Evolutionary conservation across 768 basidiomycete genomes (phyloP), one percentile per base, ranked within the genome.

Genomic region (Trametes meyenii): DNA sequence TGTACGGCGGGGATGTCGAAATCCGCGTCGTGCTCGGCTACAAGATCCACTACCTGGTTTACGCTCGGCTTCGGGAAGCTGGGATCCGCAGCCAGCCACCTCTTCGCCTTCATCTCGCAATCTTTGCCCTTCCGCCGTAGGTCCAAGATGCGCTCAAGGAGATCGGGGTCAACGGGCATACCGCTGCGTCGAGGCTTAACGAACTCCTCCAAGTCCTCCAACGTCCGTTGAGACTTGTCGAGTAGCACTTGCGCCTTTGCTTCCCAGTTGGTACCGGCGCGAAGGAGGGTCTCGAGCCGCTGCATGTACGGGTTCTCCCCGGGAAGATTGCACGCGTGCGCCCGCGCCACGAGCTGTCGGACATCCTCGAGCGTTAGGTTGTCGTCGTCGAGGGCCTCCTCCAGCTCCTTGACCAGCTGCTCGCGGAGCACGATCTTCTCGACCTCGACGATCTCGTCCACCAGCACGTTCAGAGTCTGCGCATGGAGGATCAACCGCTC

Each of bases 381-480:
- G 14, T 83, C 83, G 4, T 73, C 74, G 48, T 94, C 91, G 50
- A 92, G 88, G 23, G 89, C 75, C 63, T 84, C 88, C 52, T 86
- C 85, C 39, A 96, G 77, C 67, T 95, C 93, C 61, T 76, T 81
- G 63, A 91, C 75, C 62, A 96, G 83, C 67, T 88, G 85, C 69
- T 91, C 86, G 12, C 92, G 85, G 58, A 89, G 84, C 23, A 93
- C 88, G 58, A 95, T 87, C 74, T 85, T 88, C 77, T 91, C 87
- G 19, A 97, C 81, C 63, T 89, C 85, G 17, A 79, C 71, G 14
- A 96, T 77, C 71, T 95, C 92, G 14, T 93, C 89, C 19, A 96
- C 78, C 51, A 86, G 81, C n/a, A 96, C 88, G 66, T 94, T 94
- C 55, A 96, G 74, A 10, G 90, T 87, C 2, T 86, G 86, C 1